phyloP scores from a whole-genome alignment of 768 basidiomycete genomes.

The Antrodiella citrinella region DNA sequence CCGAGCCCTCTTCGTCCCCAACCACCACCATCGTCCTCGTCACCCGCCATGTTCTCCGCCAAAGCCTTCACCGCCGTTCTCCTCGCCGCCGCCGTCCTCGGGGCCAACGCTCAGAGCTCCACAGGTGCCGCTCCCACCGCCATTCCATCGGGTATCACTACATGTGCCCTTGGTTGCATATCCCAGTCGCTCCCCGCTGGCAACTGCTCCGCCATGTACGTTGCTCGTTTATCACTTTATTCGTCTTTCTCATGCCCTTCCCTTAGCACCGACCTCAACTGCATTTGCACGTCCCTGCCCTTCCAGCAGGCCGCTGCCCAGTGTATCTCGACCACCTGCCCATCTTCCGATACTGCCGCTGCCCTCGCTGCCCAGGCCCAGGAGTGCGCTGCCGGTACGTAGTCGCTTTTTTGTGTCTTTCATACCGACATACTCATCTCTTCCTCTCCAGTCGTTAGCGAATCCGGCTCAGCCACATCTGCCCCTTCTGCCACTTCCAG shows the following conservation, averaged over 20 bases:
- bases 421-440: constrained; percentile 1
- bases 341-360: constrained; percentile 19
- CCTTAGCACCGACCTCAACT: constrained; percentile 30
- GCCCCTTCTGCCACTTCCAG: neutral
- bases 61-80: constrained; percentile 6
- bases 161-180: constrained; percentile 15
- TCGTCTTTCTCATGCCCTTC: neutral
- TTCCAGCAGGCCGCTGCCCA: constrained; percentile 28
- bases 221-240: neutral
- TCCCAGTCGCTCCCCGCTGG: constrained; percentile 5
- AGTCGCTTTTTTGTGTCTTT: neutral
- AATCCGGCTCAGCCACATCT: neutral
- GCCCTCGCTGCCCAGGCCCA: constrained; percentile 24
- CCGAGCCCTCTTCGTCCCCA: too few relatives aligned
- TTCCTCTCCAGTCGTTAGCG: neutral
- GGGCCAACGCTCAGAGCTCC: constrained; percentile 10
- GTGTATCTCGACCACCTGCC: constrained; percentile 31
- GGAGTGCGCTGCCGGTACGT: constrained; percentile 25
- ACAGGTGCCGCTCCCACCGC: constrained; percentile 5
- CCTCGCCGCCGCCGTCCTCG: constrained; percentile 7
- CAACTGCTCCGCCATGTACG: constrained; percentile 13
- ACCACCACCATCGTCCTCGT: neutral
- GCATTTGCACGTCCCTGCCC: constrained; percentile 29
- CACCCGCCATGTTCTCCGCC: constrained; percentile 1
- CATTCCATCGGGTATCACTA: too few relatives aligned